Percentiles rank a stretch among this genome's conserved stretches.
Evolutionary conservation across 495 filamentous ascomycete species (phyloP).

Genomic region (Neurospora sp.): DNA sequence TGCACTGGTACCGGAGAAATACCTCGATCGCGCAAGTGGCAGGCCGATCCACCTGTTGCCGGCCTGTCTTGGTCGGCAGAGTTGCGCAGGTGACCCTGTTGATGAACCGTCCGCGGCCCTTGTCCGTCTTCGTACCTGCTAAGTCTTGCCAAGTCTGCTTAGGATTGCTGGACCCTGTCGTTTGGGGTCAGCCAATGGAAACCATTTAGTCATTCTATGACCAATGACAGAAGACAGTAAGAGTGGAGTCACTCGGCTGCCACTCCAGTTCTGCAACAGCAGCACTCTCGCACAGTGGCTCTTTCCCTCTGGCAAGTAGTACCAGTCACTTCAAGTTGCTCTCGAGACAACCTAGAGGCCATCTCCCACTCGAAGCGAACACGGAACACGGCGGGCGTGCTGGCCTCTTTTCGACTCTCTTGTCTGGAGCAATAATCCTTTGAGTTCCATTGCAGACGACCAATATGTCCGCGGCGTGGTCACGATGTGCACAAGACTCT

Average conservation of each 20-base stretch:
- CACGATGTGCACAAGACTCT: not conserved
- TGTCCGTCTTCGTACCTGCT: not conserved
- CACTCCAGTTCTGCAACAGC: not conserved
- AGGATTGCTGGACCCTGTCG: not conserved
- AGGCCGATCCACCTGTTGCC: constrained; percentile 10
- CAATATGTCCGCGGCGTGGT: not conserved
- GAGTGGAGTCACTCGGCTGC: not conserved
- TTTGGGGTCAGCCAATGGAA: not conserved
- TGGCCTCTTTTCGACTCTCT: not conserved
- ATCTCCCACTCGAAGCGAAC: not conserved
- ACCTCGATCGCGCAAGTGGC: constrained; percentile 15
- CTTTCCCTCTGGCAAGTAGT: not conserved
- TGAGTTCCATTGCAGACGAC: not conserved
- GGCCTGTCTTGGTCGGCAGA: not conserved
- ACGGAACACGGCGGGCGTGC: not conserved
- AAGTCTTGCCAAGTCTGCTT: not conserved
- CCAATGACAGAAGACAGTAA: not conserved
- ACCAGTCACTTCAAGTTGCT: not conserved
- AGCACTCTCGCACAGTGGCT: not conserved
- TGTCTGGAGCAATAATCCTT: not conserved
- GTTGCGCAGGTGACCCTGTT: not conserved
- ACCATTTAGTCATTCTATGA: not conserved
- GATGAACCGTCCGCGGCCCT: not conserved
- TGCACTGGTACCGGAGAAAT: constrained; percentile 18
- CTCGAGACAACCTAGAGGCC: not conserved